Conservation (phyloP, 169 alveolate species). For the Eimeria sp. region DNA sequence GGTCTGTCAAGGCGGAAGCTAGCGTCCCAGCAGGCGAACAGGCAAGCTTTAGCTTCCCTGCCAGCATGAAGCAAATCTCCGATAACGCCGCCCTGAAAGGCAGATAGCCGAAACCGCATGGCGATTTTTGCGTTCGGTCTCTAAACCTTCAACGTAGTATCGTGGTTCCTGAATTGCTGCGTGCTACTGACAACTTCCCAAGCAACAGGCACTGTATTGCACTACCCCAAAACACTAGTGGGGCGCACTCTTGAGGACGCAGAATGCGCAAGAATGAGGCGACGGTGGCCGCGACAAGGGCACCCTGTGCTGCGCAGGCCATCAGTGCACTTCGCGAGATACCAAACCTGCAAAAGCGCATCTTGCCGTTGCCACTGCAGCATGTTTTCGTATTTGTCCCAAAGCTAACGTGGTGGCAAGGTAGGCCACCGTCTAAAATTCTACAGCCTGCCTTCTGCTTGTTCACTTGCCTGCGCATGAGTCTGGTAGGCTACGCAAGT, state of each 20-base stretch:
- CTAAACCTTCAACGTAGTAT: background rate
- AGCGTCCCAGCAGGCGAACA: constrained; percentile 38
- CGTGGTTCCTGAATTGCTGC: background rate
- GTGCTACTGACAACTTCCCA: background rate
- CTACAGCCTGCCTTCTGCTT: background rate
- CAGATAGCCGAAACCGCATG: background rate
- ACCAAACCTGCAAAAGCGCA: constrained; percentile 50
- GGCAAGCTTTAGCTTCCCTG: constrained; percentile 68
- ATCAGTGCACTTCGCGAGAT: constrained; percentile 51
- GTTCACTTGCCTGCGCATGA: background rate
- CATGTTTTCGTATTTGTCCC: background rate
- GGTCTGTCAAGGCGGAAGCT: constrained; percentile 18
- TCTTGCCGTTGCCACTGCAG: background rate
- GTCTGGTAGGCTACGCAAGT: background rate
- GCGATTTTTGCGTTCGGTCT: background rate
- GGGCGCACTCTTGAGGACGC: constrained; percentile 60
- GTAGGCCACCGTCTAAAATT: background rate
- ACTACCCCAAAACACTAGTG: background rate
- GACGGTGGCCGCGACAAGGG: constrained; percentile 57
- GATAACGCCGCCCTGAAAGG: constrained; percentile 65
- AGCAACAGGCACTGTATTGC: background rate
- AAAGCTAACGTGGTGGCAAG: background rate
- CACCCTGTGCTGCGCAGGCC: constrained; percentile 62
- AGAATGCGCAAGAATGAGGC: constrained; percentile 70
- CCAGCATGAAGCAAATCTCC: constrained; percentile 48